phyloP scores from a whole-genome alignment of 1,139 yeast species.

The Nakaseomyces nivariensis region DNA sequence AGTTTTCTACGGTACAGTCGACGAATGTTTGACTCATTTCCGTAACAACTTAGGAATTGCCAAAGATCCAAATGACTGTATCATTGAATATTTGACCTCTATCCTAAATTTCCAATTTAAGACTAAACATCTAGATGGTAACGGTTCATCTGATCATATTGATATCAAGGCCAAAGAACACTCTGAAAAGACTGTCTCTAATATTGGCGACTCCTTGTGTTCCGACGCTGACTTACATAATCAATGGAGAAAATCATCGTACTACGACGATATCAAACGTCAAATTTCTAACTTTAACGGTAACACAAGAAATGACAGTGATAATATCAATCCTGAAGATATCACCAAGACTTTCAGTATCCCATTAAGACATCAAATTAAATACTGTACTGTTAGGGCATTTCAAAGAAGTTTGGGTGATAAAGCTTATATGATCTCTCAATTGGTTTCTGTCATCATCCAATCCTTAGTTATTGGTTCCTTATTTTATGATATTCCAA shows the following conservation, averaged over 20 bases:
- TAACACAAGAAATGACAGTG: slow-evolving; percentile 23
- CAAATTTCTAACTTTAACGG: neutral
- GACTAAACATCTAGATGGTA: slow-evolving; percentile 31
- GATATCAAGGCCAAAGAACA: neutral
- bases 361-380: slow-evolving; percentile 35
- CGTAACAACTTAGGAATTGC: slow-evolving; percentile 37
- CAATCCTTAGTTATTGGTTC: slow-evolving; percentile 45
- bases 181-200: neutral
- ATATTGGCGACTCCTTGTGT: neutral
- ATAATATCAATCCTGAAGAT: slow-evolving; percentile 31
- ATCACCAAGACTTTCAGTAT: slow-evolving; percentile 31
- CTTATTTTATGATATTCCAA: slow-evolving; percentile 38
- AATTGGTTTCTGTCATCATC: slow-evolving; percentile 35
- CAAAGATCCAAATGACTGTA: slow-evolving; percentile 43
- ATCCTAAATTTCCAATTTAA: slow-evolving; percentile 34
- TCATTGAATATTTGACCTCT: slow-evolving; percentile 47
- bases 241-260: slow-evolving; percentile 50
- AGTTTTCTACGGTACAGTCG: slow-evolving; percentile 38
- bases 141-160: slow-evolving; percentile 26
- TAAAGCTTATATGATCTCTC: slow-evolving; percentile 36
- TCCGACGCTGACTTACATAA: slow-evolving; percentile 50
- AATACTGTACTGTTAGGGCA: slow-evolving; percentile 35
- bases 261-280: slow-evolving; percentile 36
- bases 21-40: slow-evolving; percentile 35
- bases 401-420: slow-evolving; percentile 39